Percentiles rank a stretch among this genome's conserved stretches.
Conservation (phyloP, 164 flowering plant genomes). For the Paratinospora sagittata region DNA sequence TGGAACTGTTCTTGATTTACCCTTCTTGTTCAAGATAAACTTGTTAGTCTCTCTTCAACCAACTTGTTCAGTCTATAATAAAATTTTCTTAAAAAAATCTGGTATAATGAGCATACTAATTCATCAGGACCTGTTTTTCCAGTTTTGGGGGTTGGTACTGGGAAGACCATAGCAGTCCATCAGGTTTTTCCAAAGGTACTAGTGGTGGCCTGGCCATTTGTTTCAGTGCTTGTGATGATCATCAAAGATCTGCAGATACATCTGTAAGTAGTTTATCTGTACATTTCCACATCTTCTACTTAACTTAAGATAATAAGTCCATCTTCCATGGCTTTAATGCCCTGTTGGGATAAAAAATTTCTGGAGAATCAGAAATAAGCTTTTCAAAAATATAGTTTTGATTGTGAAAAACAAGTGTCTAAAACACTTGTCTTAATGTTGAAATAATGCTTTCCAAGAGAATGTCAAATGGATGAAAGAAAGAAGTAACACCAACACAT, state of each 20-base stretch:
- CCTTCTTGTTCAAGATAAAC: constrained; percentile 59
- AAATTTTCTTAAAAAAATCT: too few relatives aligned
- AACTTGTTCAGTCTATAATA: background rate
- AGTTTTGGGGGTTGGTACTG: constrained; percentile 68
- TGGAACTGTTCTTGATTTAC: constrained; percentile 66
- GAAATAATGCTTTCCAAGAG: too few relatives aligned
- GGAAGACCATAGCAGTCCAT: constrained; percentile 53
- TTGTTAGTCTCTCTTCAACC: constrained; percentile 26
- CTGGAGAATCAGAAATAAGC: too few relatives aligned
- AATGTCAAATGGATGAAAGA: too few relatives aligned
- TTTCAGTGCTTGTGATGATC: constrained; percentile 73
- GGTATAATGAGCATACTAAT: background rate
- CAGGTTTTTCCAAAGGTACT: constrained; percentile 62
- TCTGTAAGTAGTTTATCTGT: too few relatives aligned
- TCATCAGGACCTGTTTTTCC: background rate
- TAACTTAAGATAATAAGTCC: too few relatives aligned
- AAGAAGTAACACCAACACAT: too few relatives aligned
- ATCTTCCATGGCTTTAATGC: too few relatives aligned
- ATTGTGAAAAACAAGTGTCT: too few relatives aligned
- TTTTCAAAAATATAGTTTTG: too few relatives aligned
- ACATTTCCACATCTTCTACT: constrained; percentile 4
- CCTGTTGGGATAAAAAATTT: too few relatives aligned
- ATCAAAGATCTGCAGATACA: constrained; percentile 75
- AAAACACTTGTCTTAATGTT: too few relatives aligned
- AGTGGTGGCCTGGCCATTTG: constrained; percentile 69